Conservation (phyloP, 805 yeast genomes). For the Ogataea dorogensis region DNA sequence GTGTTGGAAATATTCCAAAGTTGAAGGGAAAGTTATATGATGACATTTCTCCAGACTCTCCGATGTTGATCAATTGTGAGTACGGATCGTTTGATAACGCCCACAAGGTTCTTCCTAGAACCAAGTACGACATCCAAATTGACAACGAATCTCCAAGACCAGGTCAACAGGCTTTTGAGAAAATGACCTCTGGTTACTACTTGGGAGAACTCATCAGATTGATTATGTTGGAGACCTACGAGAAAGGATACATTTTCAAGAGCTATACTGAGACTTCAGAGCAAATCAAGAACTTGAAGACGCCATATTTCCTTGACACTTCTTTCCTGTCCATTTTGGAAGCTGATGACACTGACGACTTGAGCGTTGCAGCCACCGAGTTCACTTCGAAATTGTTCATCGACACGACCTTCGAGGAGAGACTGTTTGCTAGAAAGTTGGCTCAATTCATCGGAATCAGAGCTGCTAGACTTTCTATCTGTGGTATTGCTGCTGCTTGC, state of each 20-base stretch:
- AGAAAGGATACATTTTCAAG: constrained; percentile 65
- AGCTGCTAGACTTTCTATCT: constrained; percentile 89
- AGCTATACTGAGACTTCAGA: constrained; percentile 43
- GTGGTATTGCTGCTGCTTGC: constrained; percentile 96
- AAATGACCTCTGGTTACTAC: constrained; percentile 97
- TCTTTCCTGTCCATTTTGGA: constrained; percentile 85
- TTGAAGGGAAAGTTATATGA: constrained; percentile 67
- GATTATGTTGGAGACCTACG: constrained; percentile 69
- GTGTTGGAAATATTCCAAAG: constrained; percentile 74
- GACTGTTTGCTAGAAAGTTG: constrained; percentile 75
- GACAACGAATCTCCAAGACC: constrained; percentile 95
- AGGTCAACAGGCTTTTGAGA: constrained; percentile 94
- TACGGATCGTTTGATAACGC: constrained; percentile 98
- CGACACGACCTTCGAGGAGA: constrained; percentile 73
- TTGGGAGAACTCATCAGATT: constrained; percentile 90
- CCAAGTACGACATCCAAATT: constrained; percentile 76
- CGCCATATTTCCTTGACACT: constrained; percentile 80
- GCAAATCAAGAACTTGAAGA: constrained; percentile 60
- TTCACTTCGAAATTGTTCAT: constrained; percentile 61
- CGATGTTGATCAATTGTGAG: constrained; percentile 98
- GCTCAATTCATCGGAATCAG: constrained; percentile 91
- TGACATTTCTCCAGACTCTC: constrained; percentile 65
- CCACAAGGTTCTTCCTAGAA: constrained; percentile 83
- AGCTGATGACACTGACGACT: constrained; percentile 85
- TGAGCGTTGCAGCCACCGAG: constrained; percentile 69